A percentile compares a stretch with the other conserved stretches of the same genome.
These are phyloP conservation scores for Colletotrichum simmondsii DNA, from an alignment of 2,329 filamentous ascomycete genomes.

Conservation along the genomic window DNA sequence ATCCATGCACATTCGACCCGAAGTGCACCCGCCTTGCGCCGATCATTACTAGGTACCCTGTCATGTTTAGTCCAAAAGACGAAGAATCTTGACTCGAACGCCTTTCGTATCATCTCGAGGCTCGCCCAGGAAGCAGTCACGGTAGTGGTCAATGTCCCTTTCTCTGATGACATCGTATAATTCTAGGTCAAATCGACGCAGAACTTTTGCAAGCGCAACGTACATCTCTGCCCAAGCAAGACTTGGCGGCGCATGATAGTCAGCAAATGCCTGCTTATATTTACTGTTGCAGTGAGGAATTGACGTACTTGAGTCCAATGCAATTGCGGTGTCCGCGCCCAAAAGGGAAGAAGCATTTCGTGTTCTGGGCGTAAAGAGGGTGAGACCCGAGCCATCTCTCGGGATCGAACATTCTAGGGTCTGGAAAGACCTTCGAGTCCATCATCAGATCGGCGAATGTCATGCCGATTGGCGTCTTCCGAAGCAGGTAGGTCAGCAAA, in stretches of 20 bases:
- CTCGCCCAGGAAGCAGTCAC: slow-evolving; percentile 10
- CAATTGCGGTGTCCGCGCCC: neutral
- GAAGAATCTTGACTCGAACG: slow-evolving; percentile 22
- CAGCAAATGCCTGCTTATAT: neutral
- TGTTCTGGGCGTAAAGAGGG: neutral
- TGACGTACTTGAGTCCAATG: neutral
- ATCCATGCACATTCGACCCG: neutral
- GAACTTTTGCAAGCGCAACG: slow-evolving; percentile 14
- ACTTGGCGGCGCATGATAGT: neutral
- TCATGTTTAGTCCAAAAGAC: slow-evolving; percentile 39
- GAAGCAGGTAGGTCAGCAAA: no score
- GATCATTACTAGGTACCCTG: neutral
- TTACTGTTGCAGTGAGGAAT: neutral
- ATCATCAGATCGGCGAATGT: neutral
- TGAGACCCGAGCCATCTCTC: neutral
- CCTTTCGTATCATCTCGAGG: slow-evolving; percentile 21
- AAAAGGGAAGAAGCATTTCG: neutral
- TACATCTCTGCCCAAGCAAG: slow-evolving; percentile 5
- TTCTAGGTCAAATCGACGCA: slow-evolving; percentile 35
- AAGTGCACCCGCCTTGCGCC: neutral
- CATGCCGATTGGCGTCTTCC: neutral
- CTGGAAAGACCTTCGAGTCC: neutral
- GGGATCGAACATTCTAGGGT: neutral
- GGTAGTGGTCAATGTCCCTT: slow-evolving; percentile 21
- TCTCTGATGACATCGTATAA: slow-evolving; percentile 36